Conservation (phyloP, 208 protist species). For the Acanthamoeba lenticulata region DNA sequence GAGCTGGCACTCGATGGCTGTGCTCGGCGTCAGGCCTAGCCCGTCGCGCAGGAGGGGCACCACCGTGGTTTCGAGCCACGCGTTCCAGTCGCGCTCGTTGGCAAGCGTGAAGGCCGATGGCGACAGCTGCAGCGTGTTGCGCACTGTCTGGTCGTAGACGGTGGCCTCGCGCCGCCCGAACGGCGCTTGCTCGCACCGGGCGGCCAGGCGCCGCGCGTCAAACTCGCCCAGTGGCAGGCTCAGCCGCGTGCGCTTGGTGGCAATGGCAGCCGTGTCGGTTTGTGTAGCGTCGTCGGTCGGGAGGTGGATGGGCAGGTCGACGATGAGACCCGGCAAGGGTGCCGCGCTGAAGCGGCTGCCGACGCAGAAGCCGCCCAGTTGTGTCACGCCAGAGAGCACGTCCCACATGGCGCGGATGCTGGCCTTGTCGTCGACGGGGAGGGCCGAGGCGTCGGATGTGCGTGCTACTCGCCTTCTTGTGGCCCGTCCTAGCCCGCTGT, state of each 20-base stretch:
- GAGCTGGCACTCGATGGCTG: neutral
- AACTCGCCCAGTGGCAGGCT: neutral
- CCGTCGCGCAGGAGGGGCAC: neutral
- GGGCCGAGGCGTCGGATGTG: no score
- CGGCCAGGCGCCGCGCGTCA: neutral
- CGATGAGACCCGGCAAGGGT: neutral
- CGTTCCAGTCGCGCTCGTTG: neutral
- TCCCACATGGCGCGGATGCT: neutral
- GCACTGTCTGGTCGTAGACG: neutral
- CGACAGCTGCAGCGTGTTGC: neutral
- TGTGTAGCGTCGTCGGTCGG: no score
- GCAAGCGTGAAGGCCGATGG: neutral
- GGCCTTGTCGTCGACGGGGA: no score
- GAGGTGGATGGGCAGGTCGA: neutral
- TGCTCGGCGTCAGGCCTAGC: neutral
- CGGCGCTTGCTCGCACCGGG: slow-evolving; percentile 8
- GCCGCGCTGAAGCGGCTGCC: neutral
- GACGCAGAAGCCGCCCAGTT: neutral
- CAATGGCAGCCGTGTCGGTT: no score
- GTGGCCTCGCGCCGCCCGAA: neutral
- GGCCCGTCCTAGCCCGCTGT: no score
- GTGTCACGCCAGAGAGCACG: neutral
- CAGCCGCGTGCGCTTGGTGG: neutral
- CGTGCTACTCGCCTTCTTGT: no score
- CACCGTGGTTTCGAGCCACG: neutral